These are phyloP conservation scores for Neurospora tetraspora DNA, from an alignment of 495 filamentous ascomycete species.

Conservation along the genomic window DNA sequence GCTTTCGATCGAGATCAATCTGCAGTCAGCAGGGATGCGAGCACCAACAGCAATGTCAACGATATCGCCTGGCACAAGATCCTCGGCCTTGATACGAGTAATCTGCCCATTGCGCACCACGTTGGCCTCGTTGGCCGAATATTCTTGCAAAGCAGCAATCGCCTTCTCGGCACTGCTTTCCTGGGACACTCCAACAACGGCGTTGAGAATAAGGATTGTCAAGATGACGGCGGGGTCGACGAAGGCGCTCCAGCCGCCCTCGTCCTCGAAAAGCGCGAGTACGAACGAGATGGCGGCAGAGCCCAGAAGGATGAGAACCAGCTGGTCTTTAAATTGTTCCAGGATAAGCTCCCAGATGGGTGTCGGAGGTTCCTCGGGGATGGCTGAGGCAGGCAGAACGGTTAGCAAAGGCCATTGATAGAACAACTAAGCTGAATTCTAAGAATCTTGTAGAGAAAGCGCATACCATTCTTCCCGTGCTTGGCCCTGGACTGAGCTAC, in stretches of 20 bases:
- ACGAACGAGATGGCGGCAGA: conserved; percentile 94
- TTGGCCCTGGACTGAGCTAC: conserved; percentile 52
- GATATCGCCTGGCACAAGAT: conserved; percentile 92
- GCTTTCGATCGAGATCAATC: conserved; percentile 82
- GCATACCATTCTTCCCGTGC: conserved; percentile 79
- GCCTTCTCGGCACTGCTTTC: conserved; percentile 98
- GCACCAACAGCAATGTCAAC: conserved; percentile 85
- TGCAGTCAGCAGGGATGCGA: conserved; percentile 92
- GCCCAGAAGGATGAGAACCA: conserved; percentile 89
- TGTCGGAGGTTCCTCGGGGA: conserved; percentile 94
- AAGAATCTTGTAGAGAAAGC: not conserved
- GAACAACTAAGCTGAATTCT: not conserved
- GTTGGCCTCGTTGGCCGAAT: conserved; percentile 96
- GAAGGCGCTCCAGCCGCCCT: conserved; percentile 93
- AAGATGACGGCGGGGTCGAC: conserved; percentile 96
- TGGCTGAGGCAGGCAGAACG: conserved; percentile 44
- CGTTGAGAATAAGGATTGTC: conserved; percentile 93
- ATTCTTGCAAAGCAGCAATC: conserved; percentile 97
- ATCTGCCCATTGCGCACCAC: conserved; percentile 71
- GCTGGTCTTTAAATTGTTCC: conserved; percentile 98
- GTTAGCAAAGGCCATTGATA: not conserved
- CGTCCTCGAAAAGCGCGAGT: conserved; percentile 86
- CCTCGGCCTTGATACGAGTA: conserved; percentile 78
- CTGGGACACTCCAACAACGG: conserved; percentile 94
- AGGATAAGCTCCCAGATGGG: conserved; percentile 92